Evolutionary conservation across 805 yeast genomes (phyloP).

Genomic region (Candida peoriensis): DNA sequence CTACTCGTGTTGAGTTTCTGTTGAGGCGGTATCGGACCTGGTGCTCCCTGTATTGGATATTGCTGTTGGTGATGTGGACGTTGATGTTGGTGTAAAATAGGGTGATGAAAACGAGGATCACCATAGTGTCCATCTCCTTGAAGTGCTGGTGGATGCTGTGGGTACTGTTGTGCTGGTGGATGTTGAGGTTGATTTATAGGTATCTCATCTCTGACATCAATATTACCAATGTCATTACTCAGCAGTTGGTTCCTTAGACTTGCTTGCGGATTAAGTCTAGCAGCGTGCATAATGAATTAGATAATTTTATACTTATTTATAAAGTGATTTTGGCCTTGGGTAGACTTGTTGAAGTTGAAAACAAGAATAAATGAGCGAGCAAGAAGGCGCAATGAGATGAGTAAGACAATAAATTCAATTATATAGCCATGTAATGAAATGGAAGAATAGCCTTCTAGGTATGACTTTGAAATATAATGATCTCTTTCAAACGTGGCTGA

Average conservation of each 20-base stretch:
- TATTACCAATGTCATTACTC: conserved; percentile 35
- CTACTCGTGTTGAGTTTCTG: no score
- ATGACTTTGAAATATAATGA: no score
- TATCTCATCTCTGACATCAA: conserved; percentile 39
- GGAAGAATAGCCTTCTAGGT: no score
- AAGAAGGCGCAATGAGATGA: no score
- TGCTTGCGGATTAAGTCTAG: conserved; percentile 1
- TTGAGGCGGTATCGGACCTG: neutral
- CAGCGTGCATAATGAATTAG: conserved; percentile 7
- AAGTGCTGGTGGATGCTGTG: conserved; percentile 10
- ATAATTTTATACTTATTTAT: no score
- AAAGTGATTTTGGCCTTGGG: no score
- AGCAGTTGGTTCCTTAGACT: conserved; percentile 32
- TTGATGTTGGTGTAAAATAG: conserved; percentile 6
- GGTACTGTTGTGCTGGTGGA: conserved; percentile 3
- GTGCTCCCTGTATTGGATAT: no score
- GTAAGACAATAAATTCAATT: no score
- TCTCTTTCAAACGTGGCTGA: no score
- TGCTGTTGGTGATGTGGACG: conserved; percentile 17
- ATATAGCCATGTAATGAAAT: no score
- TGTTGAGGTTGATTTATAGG: conserved; percentile 24
- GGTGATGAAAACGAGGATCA: conserved; percentile 6
- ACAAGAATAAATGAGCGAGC: no score
- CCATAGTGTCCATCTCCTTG: neutral
- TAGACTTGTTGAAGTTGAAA: no score